Evolutionary conservation across 1,284 basidiomycete genomes (phyloP), one percentile per base, ranked within the genome.

Genomic region (Apiotrichum sp.): DNA sequence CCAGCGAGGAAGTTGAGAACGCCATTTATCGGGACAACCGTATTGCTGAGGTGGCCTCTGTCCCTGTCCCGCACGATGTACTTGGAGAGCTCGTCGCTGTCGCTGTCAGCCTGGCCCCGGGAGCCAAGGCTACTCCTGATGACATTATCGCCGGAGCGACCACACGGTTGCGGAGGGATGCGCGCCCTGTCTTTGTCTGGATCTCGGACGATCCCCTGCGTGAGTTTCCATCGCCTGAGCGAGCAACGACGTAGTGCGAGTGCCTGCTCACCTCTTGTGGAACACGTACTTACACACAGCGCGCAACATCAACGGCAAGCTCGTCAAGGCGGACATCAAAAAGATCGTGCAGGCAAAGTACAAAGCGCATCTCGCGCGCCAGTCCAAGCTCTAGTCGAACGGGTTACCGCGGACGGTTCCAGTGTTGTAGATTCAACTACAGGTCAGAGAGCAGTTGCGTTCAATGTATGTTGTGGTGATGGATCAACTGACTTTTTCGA

Each of bases 1-100:
- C 69, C 0, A 69, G 66, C 0, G 51, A 58, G 3, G 69, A 71
- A 33, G 65, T 74, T 16, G 72, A 74, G 58, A 72, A 72, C 51
- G 72, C 69, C 31, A 44, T 72, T 9, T 69, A 65, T 33, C 56
- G 63, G n/a, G 62, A 70, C 47, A 55, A 63, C 14, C 53, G 62
- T 14, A 56, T 74, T 3, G 55, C 61, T 2, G 72, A 74, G 56
- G 69, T 61, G 10, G 67, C 65, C 6, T 69, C 69, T 13, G 59
- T 74, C 2, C 62, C 70, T 0, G 61, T 74, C 1, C 72, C 72
- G 0, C 64, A 70, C 46, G 16, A 55, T 6, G 52, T 65, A 6
- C 59, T 74, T 1, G 72, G 72, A 31, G 72, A 74, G 58, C 59
- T 64, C 6, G 71, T 74, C 31, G 71, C 67, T 0, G 64, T 63